phyloP scores from a whole-genome alignment of 2,329 filamentous ascomycete species.

The Botryotinia calthae region DNA sequence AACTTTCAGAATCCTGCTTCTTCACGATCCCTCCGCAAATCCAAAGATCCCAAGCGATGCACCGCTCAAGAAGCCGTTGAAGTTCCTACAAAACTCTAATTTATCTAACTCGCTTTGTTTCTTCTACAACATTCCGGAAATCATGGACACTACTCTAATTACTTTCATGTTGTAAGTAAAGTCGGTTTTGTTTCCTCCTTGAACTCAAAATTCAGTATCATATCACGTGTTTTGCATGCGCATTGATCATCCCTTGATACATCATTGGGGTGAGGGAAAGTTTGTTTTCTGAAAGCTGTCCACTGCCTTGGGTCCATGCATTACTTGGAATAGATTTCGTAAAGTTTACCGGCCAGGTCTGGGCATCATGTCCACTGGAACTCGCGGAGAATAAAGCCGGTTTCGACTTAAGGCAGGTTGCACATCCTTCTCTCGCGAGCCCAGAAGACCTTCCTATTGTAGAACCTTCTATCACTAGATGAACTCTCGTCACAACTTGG shows the following conservation, averaged over 20 bases:
- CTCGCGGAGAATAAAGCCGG: neutral
- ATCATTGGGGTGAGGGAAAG: neutral
- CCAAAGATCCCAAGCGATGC: neutral
- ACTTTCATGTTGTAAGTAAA: constrained; percentile 60
- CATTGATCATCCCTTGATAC: constrained; percentile 13
- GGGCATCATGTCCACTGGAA: neutral
- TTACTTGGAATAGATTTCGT: neutral
- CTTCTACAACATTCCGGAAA: constrained; percentile 26
- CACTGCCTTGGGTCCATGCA: neutral
- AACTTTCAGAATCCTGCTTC: neutral
- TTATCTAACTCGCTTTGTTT: neutral
- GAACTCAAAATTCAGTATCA: neutral
- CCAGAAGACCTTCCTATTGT: neutral
- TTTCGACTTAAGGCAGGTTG: neutral
- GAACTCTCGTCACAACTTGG: constrained; percentile 1
- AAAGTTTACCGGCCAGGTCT: neutral
- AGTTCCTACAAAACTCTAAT: constrained; percentile 4
- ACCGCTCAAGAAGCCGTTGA: neutral
- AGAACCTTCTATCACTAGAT: neutral
- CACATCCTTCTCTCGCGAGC: neutral
- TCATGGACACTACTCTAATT: constrained; percentile 57
- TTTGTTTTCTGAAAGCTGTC: neutral
- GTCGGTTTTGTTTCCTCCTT: neutral
- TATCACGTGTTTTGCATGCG: neutral
- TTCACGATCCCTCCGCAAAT: neutral